These are phyloP conservation scores for Diplotaxis tenuifolia DNA, from an alignment of 345 rosid genomes.

Conservation along the genomic window DNA sequence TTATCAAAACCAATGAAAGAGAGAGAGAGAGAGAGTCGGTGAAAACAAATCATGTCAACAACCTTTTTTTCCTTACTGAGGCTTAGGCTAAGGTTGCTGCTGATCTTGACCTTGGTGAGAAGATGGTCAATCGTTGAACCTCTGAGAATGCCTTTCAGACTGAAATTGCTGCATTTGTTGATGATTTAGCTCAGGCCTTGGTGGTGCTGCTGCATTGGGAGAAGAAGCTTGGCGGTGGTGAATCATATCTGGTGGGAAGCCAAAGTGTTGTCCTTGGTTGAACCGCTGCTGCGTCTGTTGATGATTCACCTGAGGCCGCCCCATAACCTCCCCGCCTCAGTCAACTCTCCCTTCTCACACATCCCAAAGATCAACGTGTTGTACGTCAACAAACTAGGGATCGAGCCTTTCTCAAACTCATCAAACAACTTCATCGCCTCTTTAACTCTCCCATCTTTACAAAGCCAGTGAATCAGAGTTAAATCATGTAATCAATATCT, in stretches of 20 bases:
- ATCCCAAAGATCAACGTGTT: conserved; percentile 72
- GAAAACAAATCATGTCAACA: neutral
- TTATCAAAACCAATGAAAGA: neutral
- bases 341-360: conserved; percentile 72
- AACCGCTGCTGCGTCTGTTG: neutral
- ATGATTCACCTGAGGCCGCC: conserved; percentile 39
- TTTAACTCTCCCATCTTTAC: conserved; percentile 60
- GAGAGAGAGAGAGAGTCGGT: neutral
- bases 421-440: conserved; percentile 76
- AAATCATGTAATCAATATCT: neutral
- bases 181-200: neutral
- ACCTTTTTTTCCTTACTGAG: too few species aligned
- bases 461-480: conserved; percentile 94
- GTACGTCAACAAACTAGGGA: conserved; percentile 71
- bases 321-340: conserved; percentile 74
- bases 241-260: neutral
- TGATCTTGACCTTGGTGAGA: conserved; percentile 4
- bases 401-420: conserved; percentile 69
- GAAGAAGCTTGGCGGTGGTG: neutral
- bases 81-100: neutral
- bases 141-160: too few species aligned
- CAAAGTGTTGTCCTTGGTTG: neutral
- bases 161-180: neutral
- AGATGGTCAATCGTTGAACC: neutral
- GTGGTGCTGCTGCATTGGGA: neutral